Conservation (phyloP, 1,284 basidiomycete species). For the Naganishia cerealis region DNA sequence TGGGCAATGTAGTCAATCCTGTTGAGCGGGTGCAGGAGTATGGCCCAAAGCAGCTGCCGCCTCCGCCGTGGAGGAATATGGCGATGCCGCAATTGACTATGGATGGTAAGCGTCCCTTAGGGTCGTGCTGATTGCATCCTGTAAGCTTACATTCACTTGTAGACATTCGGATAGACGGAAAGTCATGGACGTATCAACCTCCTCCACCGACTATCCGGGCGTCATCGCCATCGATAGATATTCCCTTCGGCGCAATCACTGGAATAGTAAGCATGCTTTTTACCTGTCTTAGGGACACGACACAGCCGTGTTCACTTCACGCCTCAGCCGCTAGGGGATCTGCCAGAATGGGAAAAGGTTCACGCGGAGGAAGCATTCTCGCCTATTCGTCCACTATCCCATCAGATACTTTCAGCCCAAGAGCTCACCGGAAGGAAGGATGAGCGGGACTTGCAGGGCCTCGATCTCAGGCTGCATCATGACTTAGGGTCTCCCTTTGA, state of each 20-base stretch:
- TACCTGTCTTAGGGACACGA: neutral
- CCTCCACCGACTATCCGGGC: neutral
- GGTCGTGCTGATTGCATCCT: neutral
- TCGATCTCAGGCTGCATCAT: neutral
- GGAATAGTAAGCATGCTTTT: conserved; percentile 7
- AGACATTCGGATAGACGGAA: conserved; percentile 10
- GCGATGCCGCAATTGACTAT: neutral
- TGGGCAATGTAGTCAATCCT: neutral
- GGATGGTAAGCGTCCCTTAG: neutral
- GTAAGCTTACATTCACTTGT: neutral
- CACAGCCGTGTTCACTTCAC: neutral
- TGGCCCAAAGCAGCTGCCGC: neutral
- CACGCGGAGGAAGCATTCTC: conserved; percentile 7
- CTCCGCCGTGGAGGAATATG: conserved; percentile 3
- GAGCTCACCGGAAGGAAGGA: neutral
- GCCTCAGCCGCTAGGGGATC: neutral
- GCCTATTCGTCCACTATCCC: neutral
- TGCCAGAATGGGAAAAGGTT: conserved; percentile 6
- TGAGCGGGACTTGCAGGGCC: neutral
- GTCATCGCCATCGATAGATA: neutral
- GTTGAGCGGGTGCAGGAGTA: neutral
- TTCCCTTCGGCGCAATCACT: neutral
- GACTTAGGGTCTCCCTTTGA: conserved; percentile 8
- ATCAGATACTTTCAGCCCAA: neutral
- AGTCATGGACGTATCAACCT: conserved; percentile 22